Percentiles rank a stretch among this genome's conserved stretches.
phyloP scores from a whole-genome alignment of 2,329 filamentous ascomycete species.

The Aureobasidium subglaciale region DNA sequence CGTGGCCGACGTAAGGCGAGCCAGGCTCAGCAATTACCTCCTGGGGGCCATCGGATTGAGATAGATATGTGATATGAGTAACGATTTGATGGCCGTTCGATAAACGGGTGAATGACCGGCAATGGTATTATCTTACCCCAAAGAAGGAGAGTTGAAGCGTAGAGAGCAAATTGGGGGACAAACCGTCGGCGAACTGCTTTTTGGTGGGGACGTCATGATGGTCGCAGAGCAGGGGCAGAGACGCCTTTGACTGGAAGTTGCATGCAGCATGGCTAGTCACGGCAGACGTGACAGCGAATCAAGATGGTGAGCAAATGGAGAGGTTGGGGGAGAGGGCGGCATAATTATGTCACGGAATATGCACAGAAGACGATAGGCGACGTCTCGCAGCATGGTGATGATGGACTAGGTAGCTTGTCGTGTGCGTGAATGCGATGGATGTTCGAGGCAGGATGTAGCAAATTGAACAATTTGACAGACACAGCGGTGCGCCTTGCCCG shows the following conservation, averaged over 20 bases:
- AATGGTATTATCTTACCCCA: constrained; percentile 12
- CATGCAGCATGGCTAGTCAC: constrained; percentile 5
- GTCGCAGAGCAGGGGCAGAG: constrained; percentile 9
- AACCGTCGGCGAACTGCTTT: constrained; percentile 14
- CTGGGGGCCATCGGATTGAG: background rate
- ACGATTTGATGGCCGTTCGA: constrained; percentile 9
- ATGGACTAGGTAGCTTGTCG: constrained; percentile 4
- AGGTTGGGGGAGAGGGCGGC: background rate
- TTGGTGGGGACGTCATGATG: constrained; percentile 14
- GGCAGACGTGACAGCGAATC: constrained; percentile 4
- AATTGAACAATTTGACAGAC: constrained; percentile 14
- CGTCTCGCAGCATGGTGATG: background rate
- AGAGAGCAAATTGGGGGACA: constrained; percentile 8
- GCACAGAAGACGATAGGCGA: background rate
- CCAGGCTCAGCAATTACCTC: background rate
- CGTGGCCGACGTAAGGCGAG: background rate
- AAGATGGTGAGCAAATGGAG: background rate
- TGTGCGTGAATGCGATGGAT: background rate
- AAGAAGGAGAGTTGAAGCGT: background rate
- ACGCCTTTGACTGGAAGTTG: constrained; percentile 10
- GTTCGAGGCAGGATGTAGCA: constrained; percentile 6
- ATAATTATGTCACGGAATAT: constrained; percentile 14
- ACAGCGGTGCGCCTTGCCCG: background rate
- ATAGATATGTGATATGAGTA: background rate
- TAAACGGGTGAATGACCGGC: constrained; percentile 5